phyloP scores from a whole-genome alignment of 2,329 filamentous ascomycete genomes.

The Xylariaceae sp. region DNA sequence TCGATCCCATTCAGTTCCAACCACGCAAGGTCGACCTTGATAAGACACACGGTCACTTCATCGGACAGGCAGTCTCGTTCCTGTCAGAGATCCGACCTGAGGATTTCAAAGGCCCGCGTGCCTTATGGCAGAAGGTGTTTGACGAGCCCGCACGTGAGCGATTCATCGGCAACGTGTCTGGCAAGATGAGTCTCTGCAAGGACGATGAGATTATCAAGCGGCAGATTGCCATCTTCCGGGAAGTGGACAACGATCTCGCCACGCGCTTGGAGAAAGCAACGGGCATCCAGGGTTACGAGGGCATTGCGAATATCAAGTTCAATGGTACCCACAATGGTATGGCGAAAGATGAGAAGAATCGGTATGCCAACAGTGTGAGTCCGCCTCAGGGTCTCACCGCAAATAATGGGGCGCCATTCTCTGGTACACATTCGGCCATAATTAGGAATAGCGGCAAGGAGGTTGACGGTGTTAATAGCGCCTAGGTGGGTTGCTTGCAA shows the following conservation, averaged over 20 bases:
- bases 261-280: constrained; percentile 66
- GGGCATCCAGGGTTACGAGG: constrained; percentile 65
- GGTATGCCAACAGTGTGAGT: constrained; percentile 58
- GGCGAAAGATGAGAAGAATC: constrained; percentile 53
- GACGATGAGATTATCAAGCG: constrained; percentile 67
- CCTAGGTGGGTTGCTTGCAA: neutral
- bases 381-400: neutral
- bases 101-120: constrained; percentile 57
- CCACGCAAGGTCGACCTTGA: constrained; percentile 46
- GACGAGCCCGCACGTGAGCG: constrained; percentile 63
- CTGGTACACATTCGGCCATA: neutral
- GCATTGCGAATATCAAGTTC: constrained; percentile 61
- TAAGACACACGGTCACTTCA: constrained; percentile 48
- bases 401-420: neutral
- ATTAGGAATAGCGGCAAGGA: neutral
- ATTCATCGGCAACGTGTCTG: constrained; percentile 65
- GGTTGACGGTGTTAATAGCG: neutral
- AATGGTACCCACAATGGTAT: constrained; percentile 69
- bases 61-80: constrained; percentile 47
- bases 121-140: constrained; percentile 67
- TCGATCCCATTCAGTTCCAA: constrained; percentile 46
- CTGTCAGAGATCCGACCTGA: constrained; percentile 48
- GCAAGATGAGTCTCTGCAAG: constrained; percentile 65
- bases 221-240: constrained; percentile 70
- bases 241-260: constrained; percentile 66